Conservation (phyloP, 108 stramenopile genomes). For the Skeletonema menzelii region DNA sequence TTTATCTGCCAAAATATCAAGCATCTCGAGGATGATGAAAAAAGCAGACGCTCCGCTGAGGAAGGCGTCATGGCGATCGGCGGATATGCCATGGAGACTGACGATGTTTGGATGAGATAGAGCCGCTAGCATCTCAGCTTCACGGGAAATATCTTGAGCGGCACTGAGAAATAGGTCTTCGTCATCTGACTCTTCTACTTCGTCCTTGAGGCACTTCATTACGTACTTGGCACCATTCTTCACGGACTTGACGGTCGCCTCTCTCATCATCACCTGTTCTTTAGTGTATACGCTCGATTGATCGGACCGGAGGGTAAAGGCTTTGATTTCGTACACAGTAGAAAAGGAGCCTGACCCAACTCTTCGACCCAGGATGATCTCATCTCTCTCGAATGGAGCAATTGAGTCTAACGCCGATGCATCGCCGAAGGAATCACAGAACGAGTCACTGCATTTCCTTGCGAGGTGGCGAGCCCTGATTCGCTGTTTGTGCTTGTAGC, state of each 20-base stretch:
- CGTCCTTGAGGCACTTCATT: background rate
- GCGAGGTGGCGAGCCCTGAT: background rate
- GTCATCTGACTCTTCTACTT: background rate
- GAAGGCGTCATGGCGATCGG: background rate
- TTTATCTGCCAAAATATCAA: conserved; percentile 50
- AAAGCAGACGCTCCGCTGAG: conserved; percentile 24
- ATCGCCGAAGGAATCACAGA: background rate
- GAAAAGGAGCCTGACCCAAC: conserved; percentile 1
- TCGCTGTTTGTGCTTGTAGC: background rate
- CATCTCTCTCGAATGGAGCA: conserved; percentile 1
- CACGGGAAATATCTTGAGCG: background rate
- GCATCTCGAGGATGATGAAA: conserved; percentile 75
- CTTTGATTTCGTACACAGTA: background rate
- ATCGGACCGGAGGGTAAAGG: background rate
- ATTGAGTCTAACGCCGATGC: background rate
- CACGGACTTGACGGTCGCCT: background rate
- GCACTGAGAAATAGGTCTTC: background rate
- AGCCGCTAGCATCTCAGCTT: background rate
- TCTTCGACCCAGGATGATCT: background rate
- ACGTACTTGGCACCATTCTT: background rate
- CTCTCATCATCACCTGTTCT: background rate
- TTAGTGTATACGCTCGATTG: background rate
- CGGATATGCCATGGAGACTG: background rate
- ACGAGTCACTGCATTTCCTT: background rate
- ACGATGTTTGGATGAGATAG: background rate